Evolutionary conservation across 164 flowering plant species (phyloP), one percentile per base, ranked within the genome.

Genomic region (Vitis cinerea): DNA sequence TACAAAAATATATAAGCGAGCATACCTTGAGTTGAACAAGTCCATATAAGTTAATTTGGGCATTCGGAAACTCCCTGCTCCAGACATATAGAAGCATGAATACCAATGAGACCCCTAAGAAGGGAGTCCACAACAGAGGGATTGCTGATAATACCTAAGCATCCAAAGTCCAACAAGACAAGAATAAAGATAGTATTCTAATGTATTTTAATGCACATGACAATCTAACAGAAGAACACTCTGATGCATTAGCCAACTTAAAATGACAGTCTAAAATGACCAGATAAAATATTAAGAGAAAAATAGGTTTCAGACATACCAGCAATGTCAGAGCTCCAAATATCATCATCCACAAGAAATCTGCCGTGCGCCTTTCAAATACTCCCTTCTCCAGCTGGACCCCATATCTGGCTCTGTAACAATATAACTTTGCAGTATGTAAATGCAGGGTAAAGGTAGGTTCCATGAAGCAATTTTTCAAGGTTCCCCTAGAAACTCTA

Each of bases 301-400:
- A 37, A 37, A 37, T 37, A 37, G 44, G 44, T 37, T 37, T 37
- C 44, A 37, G 7, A 37, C 44, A 6, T 37, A 96, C 99, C 98
- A 91, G 73, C 65, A 91, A 64, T 15, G 90, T 59, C 11, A 90
- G 73, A 31, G 89, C 85, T 56, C 98, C 99, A 83, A 93, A 90
- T 51, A 96, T 82, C 86, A 96, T 86, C 98, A 96, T 96, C 98
- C 98, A 96, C 81, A 96, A 82, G 79, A 96, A 96, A 81, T 96
- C 99, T 67, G 98, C 93, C 1, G 99, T 88, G 49, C 98, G 90
- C 79, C 95, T 77, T 51, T 84, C 84, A 76, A 91, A 96, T 48
- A 97, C 92, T 37, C 95, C 98, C 68, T 79, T 82, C 82, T 96
- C 99, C 47, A 96, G 83, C 72, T 90, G 97, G 52, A 93, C 99